phyloP scores from a whole-genome alignment of 352 stramenopile genomes.

The Globisporangium spinosum region DNA sequence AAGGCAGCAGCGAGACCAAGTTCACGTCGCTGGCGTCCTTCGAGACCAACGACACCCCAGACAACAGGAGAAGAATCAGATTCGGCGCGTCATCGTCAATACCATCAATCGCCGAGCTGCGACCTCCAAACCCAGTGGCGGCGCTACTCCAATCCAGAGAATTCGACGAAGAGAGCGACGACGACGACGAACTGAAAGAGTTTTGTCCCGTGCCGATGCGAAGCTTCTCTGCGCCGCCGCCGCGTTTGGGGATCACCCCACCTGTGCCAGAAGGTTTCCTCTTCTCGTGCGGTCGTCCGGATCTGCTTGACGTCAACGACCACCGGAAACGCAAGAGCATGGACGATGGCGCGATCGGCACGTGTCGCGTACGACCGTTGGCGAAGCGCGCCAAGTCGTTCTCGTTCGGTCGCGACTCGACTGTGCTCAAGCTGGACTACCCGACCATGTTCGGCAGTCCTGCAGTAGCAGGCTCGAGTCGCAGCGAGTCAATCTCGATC shows the following conservation, averaged over 20 bases:
- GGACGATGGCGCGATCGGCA: conserved; percentile 27
- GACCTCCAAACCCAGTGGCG: conserved; percentile 19
- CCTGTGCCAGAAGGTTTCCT: conserved; percentile 3
- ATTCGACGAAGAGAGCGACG: conserved; percentile 4
- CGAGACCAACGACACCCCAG: conserved; percentile 3
- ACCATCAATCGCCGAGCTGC: background rate
- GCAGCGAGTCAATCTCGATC: conserved; percentile 56
- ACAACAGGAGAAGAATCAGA: conserved; percentile 7
- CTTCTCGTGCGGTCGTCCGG: conserved; percentile 13
- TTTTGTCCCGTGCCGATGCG: conserved; percentile 8
- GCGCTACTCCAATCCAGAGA: conserved; percentile 16
- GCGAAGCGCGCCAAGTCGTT: conserved; percentile 57
- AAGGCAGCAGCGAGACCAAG: background rate
- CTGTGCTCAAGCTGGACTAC: conserved; percentile 12
- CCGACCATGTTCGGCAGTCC: conserved; percentile 12
- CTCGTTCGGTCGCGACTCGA: conserved; percentile 29
- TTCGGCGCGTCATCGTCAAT: conserved; percentile 2
- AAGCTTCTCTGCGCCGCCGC: conserved; percentile 11
- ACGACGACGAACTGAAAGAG: conserved; percentile 6
- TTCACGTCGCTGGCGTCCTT: conserved; percentile 18
- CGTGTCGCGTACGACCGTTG: conserved; percentile 40
- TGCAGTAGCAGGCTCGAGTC: background rate
- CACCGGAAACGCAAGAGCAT: conserved; percentile 57
- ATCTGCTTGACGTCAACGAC: conserved; percentile 32
- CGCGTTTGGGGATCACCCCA: background rate